phyloP scores from a whole-genome alignment of 352 stramenopile genomes.

The Pythium biforme region DNA sequence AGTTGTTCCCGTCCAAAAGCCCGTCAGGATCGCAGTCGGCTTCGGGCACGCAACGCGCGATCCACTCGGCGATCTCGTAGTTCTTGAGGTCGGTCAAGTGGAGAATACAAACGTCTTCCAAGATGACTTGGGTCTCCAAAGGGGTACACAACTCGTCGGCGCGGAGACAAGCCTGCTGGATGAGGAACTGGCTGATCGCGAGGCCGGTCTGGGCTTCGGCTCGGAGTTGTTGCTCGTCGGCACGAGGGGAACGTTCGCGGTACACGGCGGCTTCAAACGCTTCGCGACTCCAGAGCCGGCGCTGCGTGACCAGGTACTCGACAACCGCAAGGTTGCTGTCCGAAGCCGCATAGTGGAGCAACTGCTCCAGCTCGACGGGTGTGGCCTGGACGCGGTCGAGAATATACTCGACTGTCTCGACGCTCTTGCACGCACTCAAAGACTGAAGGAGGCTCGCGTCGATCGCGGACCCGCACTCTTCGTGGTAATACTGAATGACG shows the following conservation, averaged over 20 bases:
- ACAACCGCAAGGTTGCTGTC: background rate
- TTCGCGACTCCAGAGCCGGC: background rate
- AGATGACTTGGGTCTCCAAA: background rate
- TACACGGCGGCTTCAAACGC: constrained; percentile 1
- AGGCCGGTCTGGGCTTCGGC: background rate
- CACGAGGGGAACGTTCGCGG: background rate
- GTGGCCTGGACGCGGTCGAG: constrained; percentile 1
- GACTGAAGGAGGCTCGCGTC: background rate
- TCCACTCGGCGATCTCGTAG: background rate
- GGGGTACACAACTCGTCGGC: background rate
- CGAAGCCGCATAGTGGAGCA: background rate
- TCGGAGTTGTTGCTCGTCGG: background rate
- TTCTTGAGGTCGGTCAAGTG: constrained; percentile 3
- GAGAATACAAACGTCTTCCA: background rate
- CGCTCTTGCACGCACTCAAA: background rate
- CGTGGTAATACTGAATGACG: background rate
- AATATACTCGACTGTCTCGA: constrained; percentile 1
- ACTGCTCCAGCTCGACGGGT: background rate
- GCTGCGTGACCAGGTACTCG: background rate
- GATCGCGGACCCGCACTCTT: background rate
- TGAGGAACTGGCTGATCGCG: background rate
- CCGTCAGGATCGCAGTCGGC: background rate
- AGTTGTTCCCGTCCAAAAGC: background rate
- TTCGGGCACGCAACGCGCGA: background rate
- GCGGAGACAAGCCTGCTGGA: background rate